Evolutionary conservation across 2,329 filamentous ascomycete genomes (phyloP), one percentile per base, ranked within the genome.

Genomic region (Microcyclosporella mali): DNA sequence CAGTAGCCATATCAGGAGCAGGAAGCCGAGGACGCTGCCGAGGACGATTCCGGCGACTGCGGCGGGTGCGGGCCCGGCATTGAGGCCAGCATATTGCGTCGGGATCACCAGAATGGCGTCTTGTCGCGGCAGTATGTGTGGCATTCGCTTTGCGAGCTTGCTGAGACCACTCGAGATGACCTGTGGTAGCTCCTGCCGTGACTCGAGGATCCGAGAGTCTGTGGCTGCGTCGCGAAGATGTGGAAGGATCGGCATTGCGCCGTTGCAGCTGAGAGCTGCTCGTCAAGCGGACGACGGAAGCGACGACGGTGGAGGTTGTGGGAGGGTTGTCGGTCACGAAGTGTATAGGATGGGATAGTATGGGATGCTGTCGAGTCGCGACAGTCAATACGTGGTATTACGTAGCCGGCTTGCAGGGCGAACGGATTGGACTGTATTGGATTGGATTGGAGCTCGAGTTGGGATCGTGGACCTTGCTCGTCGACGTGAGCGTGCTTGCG

Each of bases 31-130:
- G 16, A 78, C 70, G 43, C 68, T 70, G 48, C 75, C 75, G 18
- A 78, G 65, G 4, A 76, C 73, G 45, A 82, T 81, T 41, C 79
- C 80, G 8, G 71, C 77, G 1, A 83, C 72, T 30, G 72, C 72
- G 41, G 76, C 79, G 0, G 79, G 72, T 1, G 69, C 35, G 0
- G 78, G 78, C 4, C 77, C 72, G 18, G 65, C 56, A 57, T 74
- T 63, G 27, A 77, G 65, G 40, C 69, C 68, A 34, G 72, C 69
- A 63, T 84, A 84, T 52, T 77, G 77, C 18, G 76, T 72, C 1
- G 80, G 79, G 53, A 84, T 80, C 47, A 78, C 70, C 44, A 63
- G 34, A 19, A 53, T 47, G 40, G 41, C 47, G 46, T 32, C 42
- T 34, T 56, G 52, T 27, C 50, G 52, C 15, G 47, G 47, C 8